These are phyloP conservation scores for Pisolithus microcarpus DNA, from an alignment of 768 basidiomycete genomes.

Conservation along the genomic window DNA sequence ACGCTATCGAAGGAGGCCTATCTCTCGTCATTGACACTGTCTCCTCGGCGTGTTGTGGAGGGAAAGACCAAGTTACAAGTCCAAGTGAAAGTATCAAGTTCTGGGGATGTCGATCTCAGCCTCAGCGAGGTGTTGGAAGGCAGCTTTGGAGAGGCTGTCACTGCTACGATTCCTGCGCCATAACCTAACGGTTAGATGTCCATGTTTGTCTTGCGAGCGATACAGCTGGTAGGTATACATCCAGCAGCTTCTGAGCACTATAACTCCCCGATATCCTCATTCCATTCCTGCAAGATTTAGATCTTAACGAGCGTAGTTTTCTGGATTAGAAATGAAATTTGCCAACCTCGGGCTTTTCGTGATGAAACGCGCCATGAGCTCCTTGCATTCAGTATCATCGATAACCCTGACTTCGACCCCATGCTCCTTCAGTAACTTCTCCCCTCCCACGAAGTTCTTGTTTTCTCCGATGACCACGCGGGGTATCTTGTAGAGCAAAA, in stretches of 20 bases:
- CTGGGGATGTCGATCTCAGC: constrained; percentile 32
- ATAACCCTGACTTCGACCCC: constrained; percentile 51
- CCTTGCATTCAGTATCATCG: constrained; percentile 44
- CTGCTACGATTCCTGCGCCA: constrained; percentile 14
- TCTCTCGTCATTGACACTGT: constrained; percentile 32
- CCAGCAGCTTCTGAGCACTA: not conserved
- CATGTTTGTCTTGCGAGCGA: not conserved
- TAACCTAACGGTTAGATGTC: constrained; percentile 9
- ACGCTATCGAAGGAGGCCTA: constrained; percentile 47
- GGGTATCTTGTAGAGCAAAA: constrained; percentile 56
- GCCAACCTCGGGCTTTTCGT: constrained; percentile 45
- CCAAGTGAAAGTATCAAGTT: constrained; percentile 28
- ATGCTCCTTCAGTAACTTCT: constrained; percentile 42
- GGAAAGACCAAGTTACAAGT: constrained; percentile 49
- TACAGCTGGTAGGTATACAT: not conserved
- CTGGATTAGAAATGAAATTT: constrained; percentile 5
- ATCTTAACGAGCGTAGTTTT: constrained; percentile 3
- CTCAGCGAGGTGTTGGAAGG: constrained; percentile 32
- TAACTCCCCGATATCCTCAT: constrained; percentile 53
- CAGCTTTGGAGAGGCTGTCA: constrained; percentile 28
- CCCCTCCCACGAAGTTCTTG: constrained; percentile 44
- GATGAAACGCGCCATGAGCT: constrained; percentile 52
- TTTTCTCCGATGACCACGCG: constrained; percentile 65
- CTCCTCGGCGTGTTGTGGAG: constrained; percentile 32
- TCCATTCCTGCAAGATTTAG: constrained; percentile 40